A percentile compares a stretch with the other conserved stretches of the same genome.
Evolutionary conservation across 148 eudicot genomes (phyloP).

Genomic region (Fallopia convolvulus): DNA sequence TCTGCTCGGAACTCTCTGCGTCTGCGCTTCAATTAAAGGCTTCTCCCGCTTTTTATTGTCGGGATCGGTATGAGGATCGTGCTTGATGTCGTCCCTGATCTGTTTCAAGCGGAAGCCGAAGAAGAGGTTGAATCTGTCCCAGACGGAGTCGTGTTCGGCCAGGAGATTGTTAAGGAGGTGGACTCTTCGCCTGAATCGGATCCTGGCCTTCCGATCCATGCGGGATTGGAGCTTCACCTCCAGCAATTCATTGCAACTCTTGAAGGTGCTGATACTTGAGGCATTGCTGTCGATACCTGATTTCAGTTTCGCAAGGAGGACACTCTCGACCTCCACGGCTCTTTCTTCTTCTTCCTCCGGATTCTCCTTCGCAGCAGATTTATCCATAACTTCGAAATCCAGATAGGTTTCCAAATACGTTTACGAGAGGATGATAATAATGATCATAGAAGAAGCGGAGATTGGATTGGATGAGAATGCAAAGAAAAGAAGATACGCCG

Average conservation of each 20-base stretch:
- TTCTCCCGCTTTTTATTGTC: neutral
- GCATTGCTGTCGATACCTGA: neutral
- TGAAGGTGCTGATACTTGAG: neutral
- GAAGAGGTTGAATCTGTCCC: neutral
- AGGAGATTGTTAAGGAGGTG: neutral
- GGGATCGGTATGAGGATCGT: neutral
- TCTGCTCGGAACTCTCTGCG: constrained; percentile 5
- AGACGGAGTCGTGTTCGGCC: neutral
- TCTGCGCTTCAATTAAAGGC: neutral
- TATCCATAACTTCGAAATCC: neutral
- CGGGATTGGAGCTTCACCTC: neutral
- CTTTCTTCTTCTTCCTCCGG: neutral
- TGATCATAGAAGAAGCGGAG: neutral
- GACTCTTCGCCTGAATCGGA: constrained; percentile 4
- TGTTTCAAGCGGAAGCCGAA: neutral
- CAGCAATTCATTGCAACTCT: neutral
- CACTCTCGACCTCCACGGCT: neutral
- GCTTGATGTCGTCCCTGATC: neutral
- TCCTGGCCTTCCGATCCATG: neutral
- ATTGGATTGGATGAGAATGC: neutral
- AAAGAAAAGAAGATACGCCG: neutral
- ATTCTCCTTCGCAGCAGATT: neutral
- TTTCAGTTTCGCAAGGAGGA: neutral
- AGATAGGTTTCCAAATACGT: neutral
- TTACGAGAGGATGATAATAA: neutral